Conservation (phyloP, 768 basidiomycete species). For the Leucosporidium creatinivorum region DNA sequence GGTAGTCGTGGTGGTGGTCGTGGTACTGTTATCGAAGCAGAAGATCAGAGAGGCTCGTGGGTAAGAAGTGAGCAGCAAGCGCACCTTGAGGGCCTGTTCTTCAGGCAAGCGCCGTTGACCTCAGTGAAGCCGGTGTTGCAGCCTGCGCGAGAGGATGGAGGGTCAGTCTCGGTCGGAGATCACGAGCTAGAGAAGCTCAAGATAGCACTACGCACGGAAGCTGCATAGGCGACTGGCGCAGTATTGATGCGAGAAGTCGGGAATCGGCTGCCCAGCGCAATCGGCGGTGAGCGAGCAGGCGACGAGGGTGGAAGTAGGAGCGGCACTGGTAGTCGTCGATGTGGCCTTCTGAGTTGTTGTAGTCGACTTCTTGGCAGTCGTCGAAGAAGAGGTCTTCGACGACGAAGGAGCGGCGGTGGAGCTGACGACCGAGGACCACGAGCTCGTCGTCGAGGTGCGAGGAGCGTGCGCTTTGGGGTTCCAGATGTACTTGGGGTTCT, state of each 20-base stretch:
- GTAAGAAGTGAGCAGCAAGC: no score
- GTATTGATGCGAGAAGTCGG: not conserved
- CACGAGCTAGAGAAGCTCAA: no score
- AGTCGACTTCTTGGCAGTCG: not conserved
- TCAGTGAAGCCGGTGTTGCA: not conserved
- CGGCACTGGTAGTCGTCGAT: not conserved
- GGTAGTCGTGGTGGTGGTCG: no score
- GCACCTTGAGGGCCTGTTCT: not conserved
- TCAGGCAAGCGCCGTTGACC: not conserved
- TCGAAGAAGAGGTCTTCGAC: not conserved
- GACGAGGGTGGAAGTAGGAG: not conserved
- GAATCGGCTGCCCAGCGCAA: not conserved
- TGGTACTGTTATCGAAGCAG: no score
- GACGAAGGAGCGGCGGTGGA: not conserved
- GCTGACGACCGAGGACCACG: no score
- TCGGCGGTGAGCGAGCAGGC: not conserved
- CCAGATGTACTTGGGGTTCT: no score
- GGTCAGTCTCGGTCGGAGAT: no score
- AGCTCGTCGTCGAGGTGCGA: no score
- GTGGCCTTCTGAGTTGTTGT: not conserved
- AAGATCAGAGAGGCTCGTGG: no score
- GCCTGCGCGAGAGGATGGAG: no score
- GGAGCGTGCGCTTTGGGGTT: no score
- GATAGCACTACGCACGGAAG: no score
- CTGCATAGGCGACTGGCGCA: not conserved